A percentile compares a stretch with the other conserved stretches of the same genome.
phyloP scores from a whole-genome alignment of 2,329 filamentous ascomycete species.

The Claviceps quebecensis region DNA sequence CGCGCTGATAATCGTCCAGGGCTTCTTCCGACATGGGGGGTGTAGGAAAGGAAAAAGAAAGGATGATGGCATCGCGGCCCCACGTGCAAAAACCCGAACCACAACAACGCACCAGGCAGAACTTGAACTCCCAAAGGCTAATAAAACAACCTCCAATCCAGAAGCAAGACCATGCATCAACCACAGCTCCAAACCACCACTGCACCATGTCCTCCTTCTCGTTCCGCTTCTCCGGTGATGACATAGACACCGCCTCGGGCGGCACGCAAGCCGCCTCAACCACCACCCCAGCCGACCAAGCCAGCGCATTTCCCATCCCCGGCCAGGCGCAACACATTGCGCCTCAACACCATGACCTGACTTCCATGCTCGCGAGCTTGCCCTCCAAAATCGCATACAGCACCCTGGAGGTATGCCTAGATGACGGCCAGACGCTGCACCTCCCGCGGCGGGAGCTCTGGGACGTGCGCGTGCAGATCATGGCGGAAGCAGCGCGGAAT shows the following conservation, averaged over 20 bases:
- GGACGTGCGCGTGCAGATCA: constrained; percentile 69
- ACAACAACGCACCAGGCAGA: not conserved
- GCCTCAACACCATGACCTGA: constrained; percentile 36
- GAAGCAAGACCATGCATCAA: not conserved
- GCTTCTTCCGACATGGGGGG: no score
- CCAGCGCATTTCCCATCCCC: constrained; percentile 45
- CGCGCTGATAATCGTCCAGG: no score
- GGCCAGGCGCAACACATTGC: constrained; percentile 43
- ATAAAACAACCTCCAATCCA: not conserved
- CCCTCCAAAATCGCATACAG: constrained; percentile 64
- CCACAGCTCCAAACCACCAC: not conserved
- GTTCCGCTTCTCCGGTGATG: constrained; percentile 49
- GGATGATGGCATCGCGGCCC: not conserved
- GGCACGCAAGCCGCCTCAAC: constrained; percentile 1
- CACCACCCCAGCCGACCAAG: constrained; percentile 9
- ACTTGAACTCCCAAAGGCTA: not conserved
- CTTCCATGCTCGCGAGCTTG: constrained; percentile 39
- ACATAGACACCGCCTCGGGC: constrained; percentile 36
- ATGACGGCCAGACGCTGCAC: constrained; percentile 35
- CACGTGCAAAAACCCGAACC: not conserved
- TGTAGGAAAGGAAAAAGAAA: no score
- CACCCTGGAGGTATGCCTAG: constrained; percentile 42
- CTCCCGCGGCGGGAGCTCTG: constrained; percentile 66
- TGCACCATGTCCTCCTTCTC: constrained; percentile 33
- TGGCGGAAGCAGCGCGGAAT: constrained; percentile 48